These are phyloP conservation scores for Trichoderma endophyticum DNA, from an alignment of 2,329 filamentous ascomycete genomes.

Conservation along the genomic window DNA sequence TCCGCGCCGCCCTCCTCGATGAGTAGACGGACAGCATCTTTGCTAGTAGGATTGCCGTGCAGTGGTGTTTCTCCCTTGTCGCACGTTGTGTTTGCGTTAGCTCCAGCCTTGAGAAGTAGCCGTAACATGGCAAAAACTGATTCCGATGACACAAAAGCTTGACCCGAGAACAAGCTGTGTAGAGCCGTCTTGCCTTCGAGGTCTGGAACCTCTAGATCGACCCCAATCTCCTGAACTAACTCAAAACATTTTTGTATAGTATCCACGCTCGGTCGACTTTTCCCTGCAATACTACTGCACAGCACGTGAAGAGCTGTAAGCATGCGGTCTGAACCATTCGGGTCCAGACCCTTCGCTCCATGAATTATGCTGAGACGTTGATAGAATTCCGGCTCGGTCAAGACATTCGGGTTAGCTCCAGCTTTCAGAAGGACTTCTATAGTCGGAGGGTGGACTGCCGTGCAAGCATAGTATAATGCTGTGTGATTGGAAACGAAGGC, in stretches of 20 bases:
- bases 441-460: constrained; percentile 16
- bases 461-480: constrained; percentile 24
- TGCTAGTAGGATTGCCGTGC: constrained; percentile 3
- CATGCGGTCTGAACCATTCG: background rate
- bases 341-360: background rate
- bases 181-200: constrained; percentile 20
- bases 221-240: background rate
- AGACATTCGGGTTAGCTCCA: constrained; percentile 31
- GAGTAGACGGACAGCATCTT: constrained; percentile 25
- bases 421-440: constrained; percentile 29
- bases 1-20: constrained; percentile 25
- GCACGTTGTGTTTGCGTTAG: constrained; percentile 23
- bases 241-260: background rate
- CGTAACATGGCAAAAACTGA: background rate
- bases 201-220: background rate
- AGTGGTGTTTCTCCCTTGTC: constrained; percentile 22
- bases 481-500: constrained; percentile 24
- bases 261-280: background rate
- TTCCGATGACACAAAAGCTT: background rate
- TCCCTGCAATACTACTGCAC: background rate
- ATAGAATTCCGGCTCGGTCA: background rate
- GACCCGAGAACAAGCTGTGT: constrained; percentile 18
- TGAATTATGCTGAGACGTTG: background rate
- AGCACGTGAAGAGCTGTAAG: background rate
- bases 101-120: constrained; percentile 24